Conservation (phyloP, 768 basidiomycete species). For the Hemileccinum rubropunctum region DNA sequence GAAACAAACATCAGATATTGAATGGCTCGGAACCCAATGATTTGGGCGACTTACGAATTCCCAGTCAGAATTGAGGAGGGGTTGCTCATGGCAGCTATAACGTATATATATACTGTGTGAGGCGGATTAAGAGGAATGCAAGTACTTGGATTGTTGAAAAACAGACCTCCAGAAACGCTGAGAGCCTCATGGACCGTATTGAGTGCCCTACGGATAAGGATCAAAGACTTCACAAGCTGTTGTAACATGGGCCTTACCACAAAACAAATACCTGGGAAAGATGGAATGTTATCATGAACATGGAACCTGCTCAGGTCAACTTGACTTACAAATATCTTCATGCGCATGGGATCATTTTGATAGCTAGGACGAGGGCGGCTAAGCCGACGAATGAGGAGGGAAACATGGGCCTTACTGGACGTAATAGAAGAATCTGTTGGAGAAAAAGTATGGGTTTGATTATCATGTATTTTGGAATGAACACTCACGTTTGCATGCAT, state of each 20-base stretch:
- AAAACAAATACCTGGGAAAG: conserved; percentile 8
- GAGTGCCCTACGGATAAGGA: conserved; percentile 1
- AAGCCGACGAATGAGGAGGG: neutral
- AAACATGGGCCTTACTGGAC: neutral
- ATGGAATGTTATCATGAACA: neutral
- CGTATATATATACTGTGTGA: conserved; percentile 6
- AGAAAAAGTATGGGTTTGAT: no score
- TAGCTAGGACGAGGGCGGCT: conserved; percentile 1
- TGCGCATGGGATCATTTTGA: neutral
- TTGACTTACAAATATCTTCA: conserved; percentile 11
- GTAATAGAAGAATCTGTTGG: conserved; percentile 9
- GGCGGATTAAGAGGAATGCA: neutral
- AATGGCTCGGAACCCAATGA: no score
- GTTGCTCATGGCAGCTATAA: neutral
- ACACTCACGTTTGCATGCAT: conserved; percentile 3
- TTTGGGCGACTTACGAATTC: conserved; percentile 6
- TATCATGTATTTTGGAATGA: neutral
- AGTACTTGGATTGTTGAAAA: neutral
- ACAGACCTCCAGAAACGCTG: conserved; percentile 9
- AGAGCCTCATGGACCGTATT: conserved; percentile 14
- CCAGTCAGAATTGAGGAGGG: neutral
- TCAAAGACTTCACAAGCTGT: neutral
- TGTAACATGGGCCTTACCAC: neutral
- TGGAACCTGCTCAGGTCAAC: neutral
- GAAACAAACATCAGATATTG: neutral